Evolutionary conservation across 1,284 basidiomycete species (phyloP), one percentile per base, ranked within the genome.

Genomic region (Limonomyces culmigenus): DNA sequence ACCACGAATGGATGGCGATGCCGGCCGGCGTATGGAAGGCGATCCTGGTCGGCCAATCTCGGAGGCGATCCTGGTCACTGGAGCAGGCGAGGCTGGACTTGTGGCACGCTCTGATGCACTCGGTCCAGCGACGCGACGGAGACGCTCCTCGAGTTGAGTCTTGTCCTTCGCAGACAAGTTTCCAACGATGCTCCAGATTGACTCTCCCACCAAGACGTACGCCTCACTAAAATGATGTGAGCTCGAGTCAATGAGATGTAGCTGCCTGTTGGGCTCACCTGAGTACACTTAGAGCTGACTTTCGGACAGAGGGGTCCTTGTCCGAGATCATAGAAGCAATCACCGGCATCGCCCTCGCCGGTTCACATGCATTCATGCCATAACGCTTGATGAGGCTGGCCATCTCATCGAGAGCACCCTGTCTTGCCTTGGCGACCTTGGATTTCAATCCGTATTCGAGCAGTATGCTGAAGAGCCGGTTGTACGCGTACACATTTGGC

Each of bases 391-490:
- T 58, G 27, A 95, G 60, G 35, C 63, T 63, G 4, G 69, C 79
- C 37, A 93, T 60, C 51, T 93, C 89, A 43, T 87, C 84, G 34
- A 92, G 58, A 21, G 79, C 67, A 17, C 88, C 86, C 52, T 89
- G 80, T 14, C 91, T 72, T 5, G 86, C 83, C 52, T 92, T 89
- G 1, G 89, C 79, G 12, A 91, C 86, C 55, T 93, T 93, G 4
- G 81, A 80, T 50, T 75, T 78, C 29, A 89, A 57, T 5, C 91
- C 91, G 48, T 89, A 70, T 33, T 93, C 86, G 8, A 93, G 66
- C 3, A 95, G 60, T 8, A 88, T 54, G 47, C 85, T 79, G 48
- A 97, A 89, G 16, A 98, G 65, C 39, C 88, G 75, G 52, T 87
- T 92, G 46, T 84, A 91, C 2, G 89, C 80, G 51, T 86, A 93